phyloP scores from a whole-genome alignment of 805 yeast genomes.

The Candida pseudoglaebosa region DNA sequence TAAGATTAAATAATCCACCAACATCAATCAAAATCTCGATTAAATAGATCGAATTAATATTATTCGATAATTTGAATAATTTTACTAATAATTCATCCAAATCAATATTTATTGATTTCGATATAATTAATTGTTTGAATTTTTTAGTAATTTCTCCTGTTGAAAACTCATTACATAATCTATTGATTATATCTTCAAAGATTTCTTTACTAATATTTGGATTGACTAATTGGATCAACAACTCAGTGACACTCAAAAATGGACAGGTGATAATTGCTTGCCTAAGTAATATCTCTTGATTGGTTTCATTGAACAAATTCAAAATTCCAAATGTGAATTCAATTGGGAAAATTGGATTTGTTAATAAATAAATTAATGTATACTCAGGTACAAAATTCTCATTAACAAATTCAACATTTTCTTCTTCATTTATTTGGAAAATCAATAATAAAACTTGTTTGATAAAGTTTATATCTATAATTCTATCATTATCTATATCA shows the following conservation, averaged over 20 bases:
- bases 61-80: constrained; percentile 35
- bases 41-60: constrained; percentile 56
- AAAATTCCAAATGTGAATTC: constrained; percentile 54
- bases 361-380: constrained; percentile 67
- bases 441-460: constrained; percentile 41
- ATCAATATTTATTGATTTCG: constrained; percentile 17
- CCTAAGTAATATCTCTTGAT: constrained; percentile 63
- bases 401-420: constrained; percentile 18
- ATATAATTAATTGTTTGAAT: constrained; percentile 34
- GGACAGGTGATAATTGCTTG: constrained; percentile 82
- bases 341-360: constrained; percentile 83
- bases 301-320: constrained; percentile 34
- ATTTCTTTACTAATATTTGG: constrained; percentile 55
- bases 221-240: constrained; percentile 55
- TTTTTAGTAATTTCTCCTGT: constrained; percentile 52
- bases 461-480: constrained; percentile 58
- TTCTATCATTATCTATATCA: constrained; percentile 63
- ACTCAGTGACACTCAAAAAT: constrained; percentile 58
- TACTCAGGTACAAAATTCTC: constrained; percentile 47
- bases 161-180: constrained; percentile 66
- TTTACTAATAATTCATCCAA: constrained; percentile 36
- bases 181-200: constrained; percentile 60
- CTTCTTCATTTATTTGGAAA: constrained; percentile 21
- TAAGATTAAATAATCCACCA: constrained; percentile 68
- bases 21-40: constrained; percentile 66